phyloP scores from a whole-genome alignment of 257 asterid genomes.

The Nicotiana otophora region DNA sequence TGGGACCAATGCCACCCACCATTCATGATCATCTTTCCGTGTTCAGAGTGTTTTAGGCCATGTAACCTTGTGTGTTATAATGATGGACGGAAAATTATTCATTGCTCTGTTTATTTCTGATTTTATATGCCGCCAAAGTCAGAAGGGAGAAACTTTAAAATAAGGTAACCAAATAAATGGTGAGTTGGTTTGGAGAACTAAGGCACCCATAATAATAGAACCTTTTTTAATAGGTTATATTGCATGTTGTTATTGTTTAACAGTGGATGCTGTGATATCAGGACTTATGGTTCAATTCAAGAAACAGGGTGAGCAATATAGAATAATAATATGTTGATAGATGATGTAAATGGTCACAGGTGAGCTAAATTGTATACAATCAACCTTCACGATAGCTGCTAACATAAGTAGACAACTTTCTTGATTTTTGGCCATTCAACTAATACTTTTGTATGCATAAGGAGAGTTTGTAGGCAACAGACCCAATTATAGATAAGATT shows the following conservation, averaged over 20 bases:
- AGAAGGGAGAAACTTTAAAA: not conserved
- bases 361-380: not conserved
- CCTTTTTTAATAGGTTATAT: not conserved
- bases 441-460: too few relatives aligned
- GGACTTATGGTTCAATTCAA: too few relatives aligned
- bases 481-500: too few relatives aligned
- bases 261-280: not conserved
- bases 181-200: not conserved
- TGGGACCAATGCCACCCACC: not conserved
- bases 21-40: not conserved
- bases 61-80: not conserved
- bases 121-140: not conserved
- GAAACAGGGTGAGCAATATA: too few relatives aligned
- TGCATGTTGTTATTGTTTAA: not conserved
- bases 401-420: not conserved
- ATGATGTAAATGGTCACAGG: not conserved
- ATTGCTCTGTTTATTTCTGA: not conserved
- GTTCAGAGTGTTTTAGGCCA: not conserved
- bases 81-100: not conserved
- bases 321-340: not conserved
- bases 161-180: not conserved
- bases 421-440: not conserved
- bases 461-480: too few relatives aligned
- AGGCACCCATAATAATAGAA: not conserved
- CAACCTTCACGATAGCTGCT: not conserved